Percentiles rank a stretch among this genome's conserved stretches.
Conservation (phyloP, 202 grass and related monocot genomes). For the Brachypodium distachyon region DNA sequence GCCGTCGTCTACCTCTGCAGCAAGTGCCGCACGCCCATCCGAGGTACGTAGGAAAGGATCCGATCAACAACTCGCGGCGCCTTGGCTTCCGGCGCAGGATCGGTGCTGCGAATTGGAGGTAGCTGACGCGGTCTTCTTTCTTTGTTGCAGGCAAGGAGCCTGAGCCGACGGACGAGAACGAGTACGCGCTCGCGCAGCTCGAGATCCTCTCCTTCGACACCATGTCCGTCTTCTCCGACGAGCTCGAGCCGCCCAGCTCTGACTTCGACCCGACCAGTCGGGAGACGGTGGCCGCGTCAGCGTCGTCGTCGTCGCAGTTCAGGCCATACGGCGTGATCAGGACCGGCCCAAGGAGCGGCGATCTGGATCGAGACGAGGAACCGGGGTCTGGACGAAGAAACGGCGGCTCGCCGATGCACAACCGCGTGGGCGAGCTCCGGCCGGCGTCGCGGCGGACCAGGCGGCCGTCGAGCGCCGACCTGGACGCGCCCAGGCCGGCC, state of each 20-base stretch:
- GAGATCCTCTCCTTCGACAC: constrained; percentile 55
- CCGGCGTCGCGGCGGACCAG: constrained; percentile 36
- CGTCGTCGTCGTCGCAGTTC: constrained; percentile 13
- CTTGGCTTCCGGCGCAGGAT: too few relatives aligned
- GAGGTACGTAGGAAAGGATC: too few relatives aligned
- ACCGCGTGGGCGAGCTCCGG: constrained; percentile 31
- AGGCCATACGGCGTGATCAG: not conserved
- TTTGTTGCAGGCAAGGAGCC: constrained; percentile 41
- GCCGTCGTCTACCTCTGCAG: constrained; percentile 54
- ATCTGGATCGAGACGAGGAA: not conserved
- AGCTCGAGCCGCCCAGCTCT: too few relatives aligned
- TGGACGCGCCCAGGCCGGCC: not conserved
- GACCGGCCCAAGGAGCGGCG: not conserved
- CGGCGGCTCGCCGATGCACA: constrained; percentile 7
- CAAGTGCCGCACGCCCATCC: constrained; percentile 52
- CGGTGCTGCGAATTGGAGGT: too few relatives aligned
- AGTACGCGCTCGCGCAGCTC: constrained; percentile 37
- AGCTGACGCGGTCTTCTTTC: not conserved
- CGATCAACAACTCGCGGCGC: too few relatives aligned
- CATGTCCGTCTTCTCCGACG: constrained; percentile 42
- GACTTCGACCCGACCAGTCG: not conserved
- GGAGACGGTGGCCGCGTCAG: not conserved
- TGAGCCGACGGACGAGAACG: constrained; percentile 24
- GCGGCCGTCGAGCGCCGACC: constrained; percentile 6
- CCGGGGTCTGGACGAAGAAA: not conserved